Conservation (phyloP, 495 filamentous ascomycete species). For the Rhizodiscina lignyota region DNA sequence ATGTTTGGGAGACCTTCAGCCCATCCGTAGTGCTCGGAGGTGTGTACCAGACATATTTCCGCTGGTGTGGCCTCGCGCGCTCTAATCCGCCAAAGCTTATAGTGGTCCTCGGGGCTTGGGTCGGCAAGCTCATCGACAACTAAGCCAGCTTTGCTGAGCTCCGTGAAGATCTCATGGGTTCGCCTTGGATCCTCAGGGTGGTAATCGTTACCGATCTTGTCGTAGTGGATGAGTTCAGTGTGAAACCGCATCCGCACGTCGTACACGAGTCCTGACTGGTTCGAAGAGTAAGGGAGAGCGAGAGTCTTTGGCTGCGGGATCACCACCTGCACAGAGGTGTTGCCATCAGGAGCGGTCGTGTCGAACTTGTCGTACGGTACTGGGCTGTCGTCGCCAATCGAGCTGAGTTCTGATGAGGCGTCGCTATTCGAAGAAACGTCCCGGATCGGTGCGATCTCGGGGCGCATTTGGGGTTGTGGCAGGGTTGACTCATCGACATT, state of each 20-base stretch:
- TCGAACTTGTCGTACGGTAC: no score
- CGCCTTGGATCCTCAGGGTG: slow-evolving; percentile 90
- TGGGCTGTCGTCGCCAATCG: no score
- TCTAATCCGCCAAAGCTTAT: slow-evolving; percentile 57
- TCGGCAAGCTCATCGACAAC: slow-evolving; percentile 40
- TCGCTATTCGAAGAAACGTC: no score
- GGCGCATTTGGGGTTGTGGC: no score
- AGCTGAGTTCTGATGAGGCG: no score
- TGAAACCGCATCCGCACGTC: slow-evolving; percentile 89
- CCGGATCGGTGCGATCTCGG: no score
- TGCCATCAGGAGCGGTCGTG: background rate
- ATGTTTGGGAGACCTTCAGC: slow-evolving; percentile 42
- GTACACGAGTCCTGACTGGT: slow-evolving; percentile 57
- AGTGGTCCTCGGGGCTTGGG: slow-evolving; percentile 13
- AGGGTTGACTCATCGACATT: no score
- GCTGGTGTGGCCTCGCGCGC: slow-evolving; percentile 56
- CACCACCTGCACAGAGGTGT: slow-evolving; percentile 4
- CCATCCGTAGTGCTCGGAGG: slow-evolving; percentile 57
- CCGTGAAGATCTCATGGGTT: slow-evolving; percentile 78
- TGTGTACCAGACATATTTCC: slow-evolving; percentile 69
- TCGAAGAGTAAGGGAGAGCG: slow-evolving; percentile 18
- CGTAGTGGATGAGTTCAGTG: slow-evolving; percentile 42
- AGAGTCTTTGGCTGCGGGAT: slow-evolving; percentile 7
- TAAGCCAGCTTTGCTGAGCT: slow-evolving; percentile 61
- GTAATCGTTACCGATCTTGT: slow-evolving; percentile 31